Base-by-base conservation (phyloP, 164 flowering plant genomes). In the Stephania yunnanensis region DNA sequence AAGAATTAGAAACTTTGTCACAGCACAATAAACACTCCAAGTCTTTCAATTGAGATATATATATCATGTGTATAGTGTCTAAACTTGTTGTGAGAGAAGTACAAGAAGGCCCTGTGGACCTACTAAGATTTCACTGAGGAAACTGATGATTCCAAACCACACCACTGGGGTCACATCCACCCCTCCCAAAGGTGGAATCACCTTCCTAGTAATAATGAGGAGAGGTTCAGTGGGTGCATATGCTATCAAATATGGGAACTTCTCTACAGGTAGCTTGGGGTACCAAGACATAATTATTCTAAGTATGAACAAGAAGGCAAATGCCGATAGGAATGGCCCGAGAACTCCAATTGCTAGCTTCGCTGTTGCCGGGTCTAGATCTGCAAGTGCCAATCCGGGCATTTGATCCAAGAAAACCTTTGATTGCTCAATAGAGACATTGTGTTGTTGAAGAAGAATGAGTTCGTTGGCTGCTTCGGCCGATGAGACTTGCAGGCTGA, bases 261-360 rank as follows among this genome's bases (percentile, higher is more conserved):
- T 88, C n/a, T 86, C 91, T 7, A 92, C 93, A 0, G 98, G 99
- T 73, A 95, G 93, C 80, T 92, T 92, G 0, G 99, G 99, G 78
- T 95, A 95, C 99, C 99, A 93, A 17, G 99, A 95, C 99, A 95
- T 95, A 2, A 95, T 90, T 71, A 95, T 91, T 83, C 99, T 91
- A 76, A 88, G 2, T 0, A 95, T 84, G 76, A 95, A 95, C 45
- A 95, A 82, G 78, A 95, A 93, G 17, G 80, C 83, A 77, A 93
- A 90, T 30, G 85, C 97, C 0, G 99, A 90, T 11, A 95, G 85
- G 63, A 91, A 82, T 8, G 99, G 99, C 10, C 98, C 97, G 6
- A 92, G 69, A 55, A 93, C 65, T 0, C 88, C 82, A 11, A 95
- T 91, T 11, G 87, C 89, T 20, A 88, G 73, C 80, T 93, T 95